These are phyloP conservation scores for Lichenothelia convexa DNA, from an alignment of 495 filamentous ascomycete genomes.

Conservation along the genomic window DNA sequence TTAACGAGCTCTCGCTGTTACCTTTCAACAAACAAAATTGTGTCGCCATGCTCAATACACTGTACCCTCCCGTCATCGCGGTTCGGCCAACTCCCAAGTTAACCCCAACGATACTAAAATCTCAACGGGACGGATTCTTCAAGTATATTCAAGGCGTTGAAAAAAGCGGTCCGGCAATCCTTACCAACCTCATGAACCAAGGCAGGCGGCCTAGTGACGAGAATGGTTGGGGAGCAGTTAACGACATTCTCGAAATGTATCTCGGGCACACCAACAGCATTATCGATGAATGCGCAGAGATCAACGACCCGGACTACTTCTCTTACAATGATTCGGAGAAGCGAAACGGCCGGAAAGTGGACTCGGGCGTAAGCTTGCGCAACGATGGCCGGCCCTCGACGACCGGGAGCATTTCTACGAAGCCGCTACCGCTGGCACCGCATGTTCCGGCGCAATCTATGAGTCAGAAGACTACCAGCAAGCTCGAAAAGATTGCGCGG, in stretches of 20 bases:
- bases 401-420: conserved; percentile 17
- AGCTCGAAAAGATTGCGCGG: conserved; percentile 39
- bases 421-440: conserved; percentile 25
- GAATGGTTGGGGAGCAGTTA: conserved; percentile 39
- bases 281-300: conserved; percentile 38
- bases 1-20: conserved; percentile 49
- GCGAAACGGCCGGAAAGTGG: conserved; percentile 35
- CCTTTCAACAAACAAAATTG: conserved; percentile 52
- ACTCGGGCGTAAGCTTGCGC: conserved; percentile 46
- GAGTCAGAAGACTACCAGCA: conserved; percentile 25
- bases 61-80: conserved; percentile 39
- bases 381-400: conserved; percentile 23
- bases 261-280: conserved; percentile 38
- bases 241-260: conserved; percentile 40
- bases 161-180: conserved; percentile 34
- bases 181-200: conserved; percentile 37
- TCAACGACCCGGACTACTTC: conserved; percentile 30
- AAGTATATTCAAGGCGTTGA: conserved; percentile 43
- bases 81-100: conserved; percentile 34
- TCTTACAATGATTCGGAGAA: conserved; percentile 15
- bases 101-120: conserved; percentile 31
- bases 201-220: conserved; percentile 30
- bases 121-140: conserved; percentile 49
- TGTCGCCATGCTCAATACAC: conserved; percentile 58
- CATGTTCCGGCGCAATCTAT: background rate